These are phyloP conservation scores for Erodium texanum DNA, from an alignment of 441 rosid genomes.

Conservation along the genomic window DNA sequence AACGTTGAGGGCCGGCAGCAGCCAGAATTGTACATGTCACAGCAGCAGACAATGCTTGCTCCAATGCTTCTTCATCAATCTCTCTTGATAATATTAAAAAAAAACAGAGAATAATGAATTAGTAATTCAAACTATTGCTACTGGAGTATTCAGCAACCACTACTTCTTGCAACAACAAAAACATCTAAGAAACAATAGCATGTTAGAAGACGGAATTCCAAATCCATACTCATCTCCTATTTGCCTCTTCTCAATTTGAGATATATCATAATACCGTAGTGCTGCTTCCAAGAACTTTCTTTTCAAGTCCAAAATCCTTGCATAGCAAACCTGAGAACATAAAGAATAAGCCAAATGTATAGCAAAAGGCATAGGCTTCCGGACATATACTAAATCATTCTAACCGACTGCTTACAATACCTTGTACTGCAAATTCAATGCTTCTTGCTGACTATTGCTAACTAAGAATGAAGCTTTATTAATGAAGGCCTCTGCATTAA, in stretches of 20 bases:
- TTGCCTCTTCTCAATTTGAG: conserved; percentile 93
- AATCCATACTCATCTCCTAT: conserved; percentile 84
- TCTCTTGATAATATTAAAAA: conserved; percentile 37
- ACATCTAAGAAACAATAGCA: background rate
- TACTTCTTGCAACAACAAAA: background rate
- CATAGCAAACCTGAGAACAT: conserved; percentile 72
- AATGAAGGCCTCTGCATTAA: conserved; percentile 91
- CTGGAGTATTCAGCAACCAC: background rate
- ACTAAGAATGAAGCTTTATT: conserved; percentile 97
- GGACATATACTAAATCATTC: conserved; percentile 1
- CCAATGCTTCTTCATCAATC: conserved; percentile 87
- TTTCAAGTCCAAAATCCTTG: conserved; percentile 95
- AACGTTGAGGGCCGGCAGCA: conserved; percentile 98
- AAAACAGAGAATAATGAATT: background rate
- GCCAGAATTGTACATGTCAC: conserved; percentile 97
- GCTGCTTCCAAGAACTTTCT: conserved; percentile 98
- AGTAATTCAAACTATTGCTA: background rate
- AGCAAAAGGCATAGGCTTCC: conserved; percentile 16
- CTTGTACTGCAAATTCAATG: conserved; percentile 82
- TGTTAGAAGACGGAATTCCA: conserved; percentile 7
- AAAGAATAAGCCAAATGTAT: conserved; percentile 5
- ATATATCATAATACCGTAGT: conserved; percentile 81
- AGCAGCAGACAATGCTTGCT: conserved; percentile 90
- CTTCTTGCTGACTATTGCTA: conserved; percentile 93
- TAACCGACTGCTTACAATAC: conserved; percentile 23